A percentile compares a stretch with the other conserved stretches of the same genome.
Conservation (phyloP, 441 rosid species). For the Geranium incanum region DNA sequence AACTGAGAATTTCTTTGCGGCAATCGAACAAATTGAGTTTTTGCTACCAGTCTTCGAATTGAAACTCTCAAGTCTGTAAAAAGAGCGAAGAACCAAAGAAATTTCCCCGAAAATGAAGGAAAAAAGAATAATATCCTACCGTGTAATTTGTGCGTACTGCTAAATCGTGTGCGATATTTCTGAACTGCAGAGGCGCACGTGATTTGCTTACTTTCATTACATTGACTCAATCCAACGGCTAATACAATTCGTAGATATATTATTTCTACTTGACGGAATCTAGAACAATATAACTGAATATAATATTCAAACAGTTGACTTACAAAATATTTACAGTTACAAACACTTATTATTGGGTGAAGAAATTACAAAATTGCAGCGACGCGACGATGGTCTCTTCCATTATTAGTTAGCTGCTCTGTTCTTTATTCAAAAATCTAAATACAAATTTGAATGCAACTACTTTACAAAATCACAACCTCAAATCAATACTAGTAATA, state of each 20-base stretch:
- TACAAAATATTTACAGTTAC: too few relatives aligned
- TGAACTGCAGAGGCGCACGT: neutral
- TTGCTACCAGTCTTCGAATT: neutral
- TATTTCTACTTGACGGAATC: neutral
- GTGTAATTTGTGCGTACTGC: neutral
- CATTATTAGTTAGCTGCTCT: too few relatives aligned
- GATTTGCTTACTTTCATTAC: neutral
- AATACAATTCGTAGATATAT: neutral
- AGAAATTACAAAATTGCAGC: too few relatives aligned
- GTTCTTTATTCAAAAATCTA: conserved; percentile 2
- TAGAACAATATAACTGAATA: too few relatives aligned
- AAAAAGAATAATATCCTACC: neutral
- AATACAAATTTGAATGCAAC: conserved; percentile 1
- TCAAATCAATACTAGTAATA: neutral
- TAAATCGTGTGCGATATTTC: neutral
- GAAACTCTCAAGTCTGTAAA: neutral
- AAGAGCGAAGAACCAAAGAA: neutral
- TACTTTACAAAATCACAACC: conserved; percentile 5
- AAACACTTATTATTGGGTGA: too few relatives aligned
- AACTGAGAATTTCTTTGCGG: neutral
- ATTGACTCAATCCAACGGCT: neutral
- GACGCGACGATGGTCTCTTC: too few relatives aligned
- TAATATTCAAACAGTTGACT: too few relatives aligned
- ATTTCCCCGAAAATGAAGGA: neutral
- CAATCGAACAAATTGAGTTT: neutral